Evolutionary conservation across 2,329 filamentous ascomycete genomes (phyloP).

Genomic region (Conoideocrella luteorostrata): DNA sequence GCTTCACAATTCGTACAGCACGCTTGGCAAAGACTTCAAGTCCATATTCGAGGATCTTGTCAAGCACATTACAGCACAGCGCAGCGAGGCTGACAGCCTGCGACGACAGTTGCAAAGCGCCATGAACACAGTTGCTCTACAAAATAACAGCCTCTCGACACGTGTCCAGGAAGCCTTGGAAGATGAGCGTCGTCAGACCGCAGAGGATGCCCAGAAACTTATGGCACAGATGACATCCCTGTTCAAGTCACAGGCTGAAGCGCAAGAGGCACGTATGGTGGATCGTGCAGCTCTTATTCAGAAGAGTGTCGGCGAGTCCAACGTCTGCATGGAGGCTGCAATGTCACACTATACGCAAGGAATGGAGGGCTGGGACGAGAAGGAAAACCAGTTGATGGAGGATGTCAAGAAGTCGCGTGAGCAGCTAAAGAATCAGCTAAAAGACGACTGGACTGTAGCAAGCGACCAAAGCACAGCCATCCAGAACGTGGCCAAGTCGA

Average conservation of each 20-base stretch:
- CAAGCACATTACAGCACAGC: slow-evolving; percentile 68
- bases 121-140: slow-evolving; percentile 59
- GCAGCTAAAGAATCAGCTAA: slow-evolving; percentile 70
- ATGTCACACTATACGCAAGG: slow-evolving; percentile 60
- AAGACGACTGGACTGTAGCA: slow-evolving; percentile 78
- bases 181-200: slow-evolving; percentile 68
- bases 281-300: slow-evolving; percentile 57
- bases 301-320: slow-evolving; percentile 57
- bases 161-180: slow-evolving; percentile 64
- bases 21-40: slow-evolving; percentile 81
- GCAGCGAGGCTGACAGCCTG: slow-evolving; percentile 66
- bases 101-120: slow-evolving; percentile 66
- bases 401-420: slow-evolving; percentile 70
- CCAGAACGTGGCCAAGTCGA: slow-evolving; percentile 73
- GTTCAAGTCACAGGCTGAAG: slow-evolving; percentile 65
- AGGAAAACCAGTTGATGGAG: slow-evolving; percentile 62
- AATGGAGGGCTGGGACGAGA: slow-evolving; percentile 69
- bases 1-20: slow-evolving; percentile 77
- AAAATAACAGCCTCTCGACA: slow-evolving; percentile 60
- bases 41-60: slow-evolving; percentile 75
- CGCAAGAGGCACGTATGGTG: slow-evolving; percentile 65
- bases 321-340: slow-evolving; percentile 57
- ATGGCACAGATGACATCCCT: slow-evolving; percentile 72
- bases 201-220: slow-evolving; percentile 66
- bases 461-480: slow-evolving; percentile 79